Conservation (phyloP, 2,329 filamentous ascomycete genomes). For the Pseudopithomyces chartarum region DNA sequence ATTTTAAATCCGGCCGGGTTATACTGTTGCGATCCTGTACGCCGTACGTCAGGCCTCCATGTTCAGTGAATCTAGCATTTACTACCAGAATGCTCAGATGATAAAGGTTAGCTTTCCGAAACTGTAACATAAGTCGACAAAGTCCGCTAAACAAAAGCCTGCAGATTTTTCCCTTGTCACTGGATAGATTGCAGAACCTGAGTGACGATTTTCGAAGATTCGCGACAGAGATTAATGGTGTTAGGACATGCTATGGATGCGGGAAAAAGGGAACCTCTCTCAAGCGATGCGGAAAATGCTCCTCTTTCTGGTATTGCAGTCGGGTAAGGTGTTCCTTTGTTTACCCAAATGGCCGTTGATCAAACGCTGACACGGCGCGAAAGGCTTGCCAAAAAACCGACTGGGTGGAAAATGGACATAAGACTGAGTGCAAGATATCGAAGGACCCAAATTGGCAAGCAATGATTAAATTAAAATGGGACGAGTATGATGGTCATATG, state of each 20-base stretch:
- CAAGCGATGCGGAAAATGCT: conserved; percentile 24
- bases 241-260: conserved; percentile 24
- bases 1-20: conserved; percentile 19
- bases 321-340: too few relatives aligned
- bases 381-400: too few relatives aligned
- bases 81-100: conserved; percentile 20
- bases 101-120: conserved; percentile 20
- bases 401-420: too few relatives aligned
- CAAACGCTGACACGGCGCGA: too few relatives aligned
- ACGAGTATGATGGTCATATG: too few relatives aligned
- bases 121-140: conserved; percentile 10
- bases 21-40: conserved; percentile 25
- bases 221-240: conserved; percentile 17
- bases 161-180: conserved; percentile 25
- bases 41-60: conserved; percentile 16
- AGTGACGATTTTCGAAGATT: conserved; percentile 16
- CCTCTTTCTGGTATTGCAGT: conserved; percentile 27
- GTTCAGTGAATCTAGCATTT: conserved; percentile 20
- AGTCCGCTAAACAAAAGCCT: conserved; percentile 9
- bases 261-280: conserved; percentile 17
- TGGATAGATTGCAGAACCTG: conserved; percentile 14
- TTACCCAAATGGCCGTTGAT: too few relatives aligned
- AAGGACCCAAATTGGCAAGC: too few relatives aligned
- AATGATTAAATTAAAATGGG: too few relatives aligned
- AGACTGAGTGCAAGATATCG: too few relatives aligned